phyloP scores from a whole-genome alignment of 2,329 filamentous ascomycete species.

The Myotisia sp. region DNA sequence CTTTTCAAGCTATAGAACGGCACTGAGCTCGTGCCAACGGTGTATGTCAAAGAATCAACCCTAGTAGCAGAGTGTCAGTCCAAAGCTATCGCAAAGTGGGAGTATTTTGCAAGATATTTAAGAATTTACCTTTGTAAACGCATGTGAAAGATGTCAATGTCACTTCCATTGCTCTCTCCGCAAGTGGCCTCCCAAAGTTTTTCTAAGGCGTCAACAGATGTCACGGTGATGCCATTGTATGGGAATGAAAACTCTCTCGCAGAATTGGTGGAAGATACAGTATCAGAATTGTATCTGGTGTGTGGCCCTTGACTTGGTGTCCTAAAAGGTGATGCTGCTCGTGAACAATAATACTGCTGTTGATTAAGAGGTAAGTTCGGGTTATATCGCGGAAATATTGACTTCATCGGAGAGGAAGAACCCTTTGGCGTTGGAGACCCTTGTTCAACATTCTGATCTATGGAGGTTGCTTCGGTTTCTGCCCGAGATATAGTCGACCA shows the following conservation, averaged over 20 bases:
- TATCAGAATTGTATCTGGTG: conserved; percentile 10
- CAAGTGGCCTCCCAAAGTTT: conserved; percentile 34
- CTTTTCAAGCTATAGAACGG: conserved; percentile 34
- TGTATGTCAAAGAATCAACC: conserved; percentile 28
- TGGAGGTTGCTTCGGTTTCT: not conserved
- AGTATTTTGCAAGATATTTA: not conserved
- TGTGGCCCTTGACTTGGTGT: not conserved
- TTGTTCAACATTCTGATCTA: not conserved
- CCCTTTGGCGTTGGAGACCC: not conserved
- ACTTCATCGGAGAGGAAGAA: conserved; percentile 24
- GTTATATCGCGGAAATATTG: conserved; percentile 34
- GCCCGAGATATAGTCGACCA: conserved; percentile 2
- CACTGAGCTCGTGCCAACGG: conserved; percentile 28
- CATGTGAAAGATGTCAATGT: conserved; percentile 25
- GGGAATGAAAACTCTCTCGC: not conserved
- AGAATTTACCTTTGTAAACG: conserved; percentile 27
- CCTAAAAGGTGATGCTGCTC: conserved; percentile 7
- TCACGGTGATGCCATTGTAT: conserved; percentile 17
- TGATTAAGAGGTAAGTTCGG: conserved; percentile 23
- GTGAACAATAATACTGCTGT: conserved; percentile 26
- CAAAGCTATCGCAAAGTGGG: not conserved
- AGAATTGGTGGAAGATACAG: conserved; percentile 10
- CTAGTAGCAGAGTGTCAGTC: conserved; percentile 16
- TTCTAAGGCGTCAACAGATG: conserved; percentile 26
- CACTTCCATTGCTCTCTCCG: conserved; percentile 25